Base-by-base conservation (phyloP, 2,329 filamentous ascomycete species). In the Zymoseptoria ardabiliae region DNA sequence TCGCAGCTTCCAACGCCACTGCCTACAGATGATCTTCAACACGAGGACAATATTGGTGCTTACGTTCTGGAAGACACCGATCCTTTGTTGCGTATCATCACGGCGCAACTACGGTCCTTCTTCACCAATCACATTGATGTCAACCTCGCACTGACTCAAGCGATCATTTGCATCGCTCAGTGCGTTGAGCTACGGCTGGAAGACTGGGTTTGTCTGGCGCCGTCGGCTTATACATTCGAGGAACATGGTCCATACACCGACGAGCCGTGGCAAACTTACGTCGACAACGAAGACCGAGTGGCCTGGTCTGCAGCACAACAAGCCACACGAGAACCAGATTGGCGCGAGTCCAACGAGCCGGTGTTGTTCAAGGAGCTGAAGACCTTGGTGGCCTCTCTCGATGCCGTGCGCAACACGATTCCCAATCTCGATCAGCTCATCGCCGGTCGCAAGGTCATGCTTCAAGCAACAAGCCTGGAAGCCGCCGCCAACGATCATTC, bases 111-210 rank as follows among this genome's bases (percentile, higher is more conserved):
- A 10, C 82, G 87, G 51, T 86, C 82, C 0, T 99, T 97, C 69
- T 91, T 97, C 67, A 82, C 90, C 4, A 99, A 99, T 68, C 87
- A 91, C 2, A 86, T 97, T 2, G 91, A 97, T 67, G 92, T 89
- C 2, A 99, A 99, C 66, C 77, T 99, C 3, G 89, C 88, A 0
- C 79, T 97, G 1, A 97, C 93, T 0, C 90, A 95, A 68, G 83
- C 89, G 0, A 79, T 97, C 50, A 83, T 95, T 25, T 88, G 90
- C 65, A 79, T 99, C 49, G 89, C 89, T 10, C 85, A 89, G 0
- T 97, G 94, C 67, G 89, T 91, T 5, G 89, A 90, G 63, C 87
- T 96, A 70, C 85, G 86, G 20, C 81, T 97, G 11, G 91, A 97
- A 69, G 89, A 89, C n/a, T 99, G 94, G 93, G 78, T 97, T 28